These are phyloP conservation scores for Piper betle DNA, from an alignment of 164 flowering plant genomes.

Conservation along the genomic window DNA sequence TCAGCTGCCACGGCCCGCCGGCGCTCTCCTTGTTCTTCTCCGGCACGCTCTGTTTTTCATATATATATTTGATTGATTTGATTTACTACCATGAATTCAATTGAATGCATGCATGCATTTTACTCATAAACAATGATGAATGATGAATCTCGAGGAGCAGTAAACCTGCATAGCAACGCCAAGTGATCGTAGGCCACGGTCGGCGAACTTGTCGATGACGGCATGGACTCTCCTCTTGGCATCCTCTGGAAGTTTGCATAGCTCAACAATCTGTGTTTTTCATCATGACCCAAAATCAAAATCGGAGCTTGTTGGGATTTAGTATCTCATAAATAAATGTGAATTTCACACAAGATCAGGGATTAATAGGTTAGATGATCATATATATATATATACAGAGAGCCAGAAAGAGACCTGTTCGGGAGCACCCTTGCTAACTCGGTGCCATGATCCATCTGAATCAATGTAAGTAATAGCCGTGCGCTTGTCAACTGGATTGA, in stretches of 20 bases:
- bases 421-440: slow-evolving; percentile 85
- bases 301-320: too few species aligned
- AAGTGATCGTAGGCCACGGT: slow-evolving; percentile 24
- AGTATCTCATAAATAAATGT: too few species aligned
- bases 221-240: slow-evolving; percentile 14
- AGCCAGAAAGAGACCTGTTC: slow-evolving; percentile 45
- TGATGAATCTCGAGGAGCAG: background rate
- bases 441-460: slow-evolving; percentile 44
- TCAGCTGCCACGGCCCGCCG: slow-evolving; percentile 22
- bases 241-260: slow-evolving; percentile 14
- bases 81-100: too few species aligned
- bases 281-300: too few species aligned
- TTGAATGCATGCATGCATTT: too few species aligned
- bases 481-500: slow-evolving; percentile 76
- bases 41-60: slow-evolving; percentile 17
- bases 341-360: too few species aligned
- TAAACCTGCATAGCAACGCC: slow-evolving; percentile 20
- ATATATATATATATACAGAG: slow-evolving; percentile 2
- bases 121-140: background rate
- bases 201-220: slow-evolving; percentile 26
- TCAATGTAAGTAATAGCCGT: slow-evolving; percentile 72
- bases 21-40: slow-evolving; percentile 22
- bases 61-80: too few species aligned
- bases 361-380: too few species aligned
- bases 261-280: slow-evolving; percentile 17